Evolutionary conservation across 202 grass and related monocot species (phyloP), one percentile per base, ranked within the genome.

Genomic region (Zoysia matrella): DNA sequence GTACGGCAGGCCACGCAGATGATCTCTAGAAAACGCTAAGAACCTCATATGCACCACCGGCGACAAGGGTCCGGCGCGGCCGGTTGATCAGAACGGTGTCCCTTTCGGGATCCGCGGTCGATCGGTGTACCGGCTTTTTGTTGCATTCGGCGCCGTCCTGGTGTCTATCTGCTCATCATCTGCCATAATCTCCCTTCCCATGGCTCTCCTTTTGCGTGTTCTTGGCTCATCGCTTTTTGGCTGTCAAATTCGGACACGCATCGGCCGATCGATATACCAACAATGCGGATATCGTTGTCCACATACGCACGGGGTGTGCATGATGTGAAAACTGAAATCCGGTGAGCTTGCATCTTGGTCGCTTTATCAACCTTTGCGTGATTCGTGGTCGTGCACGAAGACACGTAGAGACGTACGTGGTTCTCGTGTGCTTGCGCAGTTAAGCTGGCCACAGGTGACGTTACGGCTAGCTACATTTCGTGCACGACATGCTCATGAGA

Each of bases 51-150:
- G 51, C 76, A 7, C 6, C 43, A 1, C 51, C 69, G 43, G 7
- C 69, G 58, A 49, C 68, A 67, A 43, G 4, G 8, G 30, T 36
- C 30, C 30, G 30, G 30, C 30, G 30, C 49, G 18, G 4, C 45
- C 40, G 63, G 67, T 68, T 52, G 57, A 84, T 84, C 67, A 49
- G 6, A 79, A 85, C 67, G 71, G 68, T 54, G 50, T 67, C 75
- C 15, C 65, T 85, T 50, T 66, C 68, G 49, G 43, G 48, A 79
- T 72, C n/a, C 61, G 2, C 1, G 54, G 30, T 36, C 30, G 30
- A 36, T 2, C 6, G 60, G 67, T 42, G 42, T 7, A 36, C 36
- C 64, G 53, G 53, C 53, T 36, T 44, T 80, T 79, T 60, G 69
- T 36, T 86, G 76, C 76, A 60, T 74, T 39, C 60, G 65, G 57